Evolutionary conservation across 441 rosid species (phyloP), one percentile per base, ranked within the genome.

Genomic region (Flueggea neowawraea): DNA sequence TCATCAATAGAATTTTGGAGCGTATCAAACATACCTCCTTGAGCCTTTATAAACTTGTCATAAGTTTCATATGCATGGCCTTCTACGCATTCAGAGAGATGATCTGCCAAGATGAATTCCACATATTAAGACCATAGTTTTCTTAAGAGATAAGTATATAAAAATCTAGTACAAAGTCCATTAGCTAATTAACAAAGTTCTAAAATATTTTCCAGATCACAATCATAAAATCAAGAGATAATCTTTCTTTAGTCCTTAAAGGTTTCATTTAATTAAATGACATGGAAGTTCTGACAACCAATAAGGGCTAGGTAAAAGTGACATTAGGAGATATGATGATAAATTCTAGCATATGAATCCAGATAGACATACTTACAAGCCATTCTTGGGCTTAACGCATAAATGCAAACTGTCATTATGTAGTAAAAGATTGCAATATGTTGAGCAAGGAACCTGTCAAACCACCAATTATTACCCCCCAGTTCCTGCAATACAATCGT

Each of bases 381-480:
- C 98, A 94, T 94, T 80, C 98, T 84, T 47, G 97, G 98, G 81
- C 98, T 94, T 61, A 94, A 0, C 16, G 82, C 75, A 74, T 94
- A 94, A 89, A 94, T 84, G 68, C 87, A 55, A 32, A 79, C 93
- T 1, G 98, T 94, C 98, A 94, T 87, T 57, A 94, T 62, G 71
- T 94, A 88, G 68, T 94, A 94, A 61, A 83, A 68, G 41, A 88
- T 16, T 50, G 97, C 98, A 57, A 88, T 73, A 73, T 85, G 86
- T 66, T 90, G 91, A 31, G 96, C 89, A 56, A 94, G 91, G 67
- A 94, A 80, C 43, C 96, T 96, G 65, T 90, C 98, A 63, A 90
- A 78, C 98, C 98, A 93, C 97, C 95, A 88, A 32, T 83, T 66
- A 70, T 90, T 88, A 50, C 98, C 98, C 61, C 97, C 98, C 64